Evolutionary conservation across 2,329 filamentous ascomycete genomes (phyloP).

Genomic region (Xylariaceae sp.): DNA sequence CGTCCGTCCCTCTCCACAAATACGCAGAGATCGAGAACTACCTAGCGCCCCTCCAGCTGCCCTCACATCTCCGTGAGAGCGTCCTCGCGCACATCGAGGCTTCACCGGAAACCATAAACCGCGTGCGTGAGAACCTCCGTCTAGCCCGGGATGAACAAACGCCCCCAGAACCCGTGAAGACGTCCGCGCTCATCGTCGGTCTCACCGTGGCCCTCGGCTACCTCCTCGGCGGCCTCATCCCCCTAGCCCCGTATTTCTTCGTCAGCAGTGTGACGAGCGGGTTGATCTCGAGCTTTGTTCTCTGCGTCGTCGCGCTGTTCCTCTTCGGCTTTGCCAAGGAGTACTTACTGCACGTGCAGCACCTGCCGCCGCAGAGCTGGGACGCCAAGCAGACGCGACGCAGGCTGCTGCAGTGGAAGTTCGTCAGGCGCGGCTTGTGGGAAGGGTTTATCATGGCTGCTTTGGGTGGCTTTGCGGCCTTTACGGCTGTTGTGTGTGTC

Average conservation of each 20-base stretch:
- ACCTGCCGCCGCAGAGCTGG: slow-evolving; percentile 5
- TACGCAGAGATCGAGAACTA: slow-evolving; percentile 19
- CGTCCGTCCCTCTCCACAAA: not conserved
- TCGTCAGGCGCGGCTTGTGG: slow-evolving; percentile 33
- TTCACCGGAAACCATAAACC: slow-evolving; percentile 13
- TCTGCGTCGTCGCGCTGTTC: slow-evolving; percentile 57
- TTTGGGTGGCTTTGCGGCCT: slow-evolving; percentile 52
- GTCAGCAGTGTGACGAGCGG: slow-evolving; percentile 42
- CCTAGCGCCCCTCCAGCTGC: slow-evolving; percentile 26
- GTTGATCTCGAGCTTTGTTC: slow-evolving; percentile 53
- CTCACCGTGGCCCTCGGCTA: slow-evolving; percentile 64
- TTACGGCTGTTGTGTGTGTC: slow-evolving; percentile 50
- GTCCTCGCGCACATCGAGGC: slow-evolving; percentile 24
- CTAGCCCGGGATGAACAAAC: slow-evolving; percentile 28
- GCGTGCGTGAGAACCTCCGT: slow-evolving; percentile 1
- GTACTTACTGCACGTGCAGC: slow-evolving; percentile 32
- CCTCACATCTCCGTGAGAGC: slow-evolving; percentile 22
- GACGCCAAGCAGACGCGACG: slow-evolving; percentile 32
- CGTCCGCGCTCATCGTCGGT: slow-evolving; percentile 50
- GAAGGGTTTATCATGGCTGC: slow-evolving; percentile 53
- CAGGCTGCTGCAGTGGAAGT: slow-evolving; percentile 32
- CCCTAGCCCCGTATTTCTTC: slow-evolving; percentile 65
- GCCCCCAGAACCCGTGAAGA: slow-evolving; percentile 31
- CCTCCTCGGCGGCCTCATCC: slow-evolving; percentile 65
- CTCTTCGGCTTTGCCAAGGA: slow-evolving; percentile 63